Evolutionary conservation across 371 early-diverging fungal species (phyloP).

Genomic region (Rhizopus stolonifer): DNA sequence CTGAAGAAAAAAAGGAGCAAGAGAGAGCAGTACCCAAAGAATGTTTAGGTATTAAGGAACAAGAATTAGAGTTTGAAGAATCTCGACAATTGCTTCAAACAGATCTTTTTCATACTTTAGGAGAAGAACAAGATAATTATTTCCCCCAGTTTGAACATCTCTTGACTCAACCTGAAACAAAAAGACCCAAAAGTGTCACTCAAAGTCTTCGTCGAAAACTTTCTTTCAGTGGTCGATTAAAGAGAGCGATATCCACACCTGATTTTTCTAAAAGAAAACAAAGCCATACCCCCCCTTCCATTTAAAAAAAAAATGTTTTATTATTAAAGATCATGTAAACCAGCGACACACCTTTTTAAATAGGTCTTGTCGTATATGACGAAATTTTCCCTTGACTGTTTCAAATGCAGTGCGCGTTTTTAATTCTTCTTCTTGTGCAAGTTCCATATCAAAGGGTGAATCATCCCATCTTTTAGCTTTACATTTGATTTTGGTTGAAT

Average conservation of each 20-base stretch:
- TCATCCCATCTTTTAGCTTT: neutral
- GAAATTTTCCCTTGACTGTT: neutral
- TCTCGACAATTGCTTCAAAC: neutral
- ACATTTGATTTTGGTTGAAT: neutral
- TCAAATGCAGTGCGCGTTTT: neutral
- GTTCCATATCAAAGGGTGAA: neutral
- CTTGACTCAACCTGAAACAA: neutral
- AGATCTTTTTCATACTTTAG: neutral
- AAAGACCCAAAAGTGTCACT: neutral
- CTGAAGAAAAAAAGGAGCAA: slow-evolving; percentile 9
- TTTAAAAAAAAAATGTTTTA: no score
- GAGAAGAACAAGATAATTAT: neutral
- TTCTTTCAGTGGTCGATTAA: neutral
- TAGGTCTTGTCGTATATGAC: no score
- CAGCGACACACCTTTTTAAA: no score
- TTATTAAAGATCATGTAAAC: no score
- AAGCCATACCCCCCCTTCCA: no score
- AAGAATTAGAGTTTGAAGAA: neutral
- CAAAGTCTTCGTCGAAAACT: neutral
- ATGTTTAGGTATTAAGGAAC: neutral
- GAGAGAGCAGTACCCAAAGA: neutral
- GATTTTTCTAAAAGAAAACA: neutral
- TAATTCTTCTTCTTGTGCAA: neutral
- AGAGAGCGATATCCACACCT: neutral
- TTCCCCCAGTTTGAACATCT: neutral